These are phyloP conservation scores for Bryoerythrophyllum caledonicum DNA, from an alignment of 225 moss, liverwort and hornwort genomes.

Conservation along the genomic window DNA sequence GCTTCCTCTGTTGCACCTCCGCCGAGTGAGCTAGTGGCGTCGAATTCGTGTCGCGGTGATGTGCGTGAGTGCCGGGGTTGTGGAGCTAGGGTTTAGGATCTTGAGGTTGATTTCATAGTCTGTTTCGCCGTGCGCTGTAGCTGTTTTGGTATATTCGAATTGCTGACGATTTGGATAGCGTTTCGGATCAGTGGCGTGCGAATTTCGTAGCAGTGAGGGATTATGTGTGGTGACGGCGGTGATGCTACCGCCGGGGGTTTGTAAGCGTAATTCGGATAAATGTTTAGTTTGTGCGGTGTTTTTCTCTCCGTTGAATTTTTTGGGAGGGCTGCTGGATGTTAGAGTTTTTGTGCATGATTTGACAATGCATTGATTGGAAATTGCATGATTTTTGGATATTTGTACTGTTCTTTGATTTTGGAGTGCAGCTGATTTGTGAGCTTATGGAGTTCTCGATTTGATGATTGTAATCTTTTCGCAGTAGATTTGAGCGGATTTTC, in stretches of 20 bases:
- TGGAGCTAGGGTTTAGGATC: not conserved
- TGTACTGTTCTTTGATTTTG: too few relatives aligned
- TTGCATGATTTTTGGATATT: not conserved
- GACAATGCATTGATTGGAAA: not conserved
- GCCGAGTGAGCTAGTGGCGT: not conserved
- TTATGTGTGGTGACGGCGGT: not conserved
- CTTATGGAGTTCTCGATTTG: not conserved
- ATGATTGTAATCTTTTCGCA: not conserved
- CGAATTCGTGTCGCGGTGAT: not conserved
- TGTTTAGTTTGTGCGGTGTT: not conserved
- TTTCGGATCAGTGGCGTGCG: constrained; percentile 10
- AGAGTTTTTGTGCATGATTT: too few relatives aligned
- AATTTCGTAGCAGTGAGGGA: constrained; percentile 7
- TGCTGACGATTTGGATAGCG: not conserved
- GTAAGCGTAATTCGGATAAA: constrained; percentile 3
- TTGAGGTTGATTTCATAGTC: not conserved
- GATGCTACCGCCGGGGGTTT: constrained; percentile 11
- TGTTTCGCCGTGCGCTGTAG: not conserved
- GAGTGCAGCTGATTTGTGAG: not conserved
- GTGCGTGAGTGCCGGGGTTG: not conserved
- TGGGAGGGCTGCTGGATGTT: too few relatives aligned
- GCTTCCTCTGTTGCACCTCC: too few relatives aligned
- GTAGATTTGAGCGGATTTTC: constrained; percentile 9
- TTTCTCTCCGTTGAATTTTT: not conserved
- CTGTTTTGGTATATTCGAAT: not conserved